Evolutionary conservation across 2,329 filamentous ascomycete species (phyloP), one percentile per base, ranked within the genome.

Genomic region (Penicillium sp.): DNA sequence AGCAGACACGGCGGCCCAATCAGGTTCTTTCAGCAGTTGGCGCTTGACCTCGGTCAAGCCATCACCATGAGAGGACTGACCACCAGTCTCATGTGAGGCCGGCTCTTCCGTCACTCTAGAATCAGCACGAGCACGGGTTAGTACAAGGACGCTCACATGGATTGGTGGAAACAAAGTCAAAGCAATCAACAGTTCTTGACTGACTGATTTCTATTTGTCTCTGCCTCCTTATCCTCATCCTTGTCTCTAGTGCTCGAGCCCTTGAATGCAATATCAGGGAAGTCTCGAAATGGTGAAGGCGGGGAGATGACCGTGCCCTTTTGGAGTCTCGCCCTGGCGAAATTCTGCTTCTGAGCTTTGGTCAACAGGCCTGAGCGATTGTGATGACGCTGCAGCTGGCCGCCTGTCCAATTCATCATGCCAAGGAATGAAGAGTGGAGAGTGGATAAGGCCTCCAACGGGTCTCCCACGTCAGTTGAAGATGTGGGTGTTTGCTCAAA

Each of bases 351-450:
- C 63, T 73, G 70, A 33, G 57, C 56, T 47, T 67, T 70, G 53
- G 65, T 63, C 7, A 66, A 46, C 6, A 61, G 62, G 41, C 67
- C 65, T 42, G 68, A 58, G 38, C 64, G 72, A 56, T 66, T 70
- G 13, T 75, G 74, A 62, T 77, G 72, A 38, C 76, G 75, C 50
- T 72, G 71, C 25, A 79, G 67, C 53, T 72, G 73, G 33, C 77
- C 76, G 54, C 77, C 76, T 25, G 74, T 78, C 77, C 77, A 79
- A 55, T 79, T 79, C 77, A 79, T 79, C 15, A 43, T 50, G 55
- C 40, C 50, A 47, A 41, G 43, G 43, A 41, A 42, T 54, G 21
- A 9, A 37, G 10, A 33, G 47, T 54, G 43, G 33, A 31, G 51
- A 49, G 35, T 33, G 27, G 52, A 33, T 50, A 40, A 41, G 19